Evolutionary conservation across 192 early-diverging fungal genomes (phyloP).

Genomic region (Coemansia sp.): DNA sequence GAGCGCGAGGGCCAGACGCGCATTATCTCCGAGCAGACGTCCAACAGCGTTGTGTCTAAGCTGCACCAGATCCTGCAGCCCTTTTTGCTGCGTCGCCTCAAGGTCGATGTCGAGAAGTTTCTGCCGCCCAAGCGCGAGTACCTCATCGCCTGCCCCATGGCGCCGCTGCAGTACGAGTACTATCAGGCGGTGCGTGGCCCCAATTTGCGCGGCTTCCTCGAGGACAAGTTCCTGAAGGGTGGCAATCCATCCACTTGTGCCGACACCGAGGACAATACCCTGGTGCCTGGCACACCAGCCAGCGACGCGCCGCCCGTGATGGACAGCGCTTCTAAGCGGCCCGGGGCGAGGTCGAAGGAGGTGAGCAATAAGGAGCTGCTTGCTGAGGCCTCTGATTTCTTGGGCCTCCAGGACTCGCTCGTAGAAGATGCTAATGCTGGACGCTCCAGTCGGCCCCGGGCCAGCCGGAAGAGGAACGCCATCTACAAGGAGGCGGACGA

Average conservation of each 20-base stretch:
- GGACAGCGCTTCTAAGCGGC: background rate
- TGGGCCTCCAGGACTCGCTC: slow-evolving; percentile 2
- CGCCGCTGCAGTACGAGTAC: slow-evolving; percentile 66
- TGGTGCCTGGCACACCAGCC: slow-evolving; percentile 28
- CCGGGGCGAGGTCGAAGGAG: background rate
- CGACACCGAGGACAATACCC: slow-evolving; percentile 9
- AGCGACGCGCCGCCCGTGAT: slow-evolving; percentile 3
- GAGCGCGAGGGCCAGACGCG: slow-evolving; percentile 61
- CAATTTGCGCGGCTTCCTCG: slow-evolving; percentile 63
- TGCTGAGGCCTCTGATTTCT: slow-evolving; percentile 15
- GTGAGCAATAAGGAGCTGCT: background rate
- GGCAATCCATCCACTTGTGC: background rate
- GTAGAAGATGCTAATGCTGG: background rate
- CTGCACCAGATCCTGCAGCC: slow-evolving; percentile 88
- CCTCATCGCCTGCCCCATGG: slow-evolving; percentile 75
- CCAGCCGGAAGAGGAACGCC: slow-evolving; percentile 39
- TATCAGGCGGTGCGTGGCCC: slow-evolving; percentile 67
- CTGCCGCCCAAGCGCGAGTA: slow-evolving; percentile 93
- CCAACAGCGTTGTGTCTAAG: slow-evolving; percentile 69
- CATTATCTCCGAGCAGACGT: slow-evolving; percentile 66
- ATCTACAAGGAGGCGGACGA: slow-evolving; percentile 15
- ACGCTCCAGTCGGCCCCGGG: background rate
- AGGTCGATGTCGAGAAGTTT: slow-evolving; percentile 80
- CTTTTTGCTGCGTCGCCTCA: slow-evolving; percentile 60
- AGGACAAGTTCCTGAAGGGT: slow-evolving; percentile 3